Conservation (phyloP, 2,329 filamentous ascomycete genomes). For the Curvularia hawaiiensis region DNA sequence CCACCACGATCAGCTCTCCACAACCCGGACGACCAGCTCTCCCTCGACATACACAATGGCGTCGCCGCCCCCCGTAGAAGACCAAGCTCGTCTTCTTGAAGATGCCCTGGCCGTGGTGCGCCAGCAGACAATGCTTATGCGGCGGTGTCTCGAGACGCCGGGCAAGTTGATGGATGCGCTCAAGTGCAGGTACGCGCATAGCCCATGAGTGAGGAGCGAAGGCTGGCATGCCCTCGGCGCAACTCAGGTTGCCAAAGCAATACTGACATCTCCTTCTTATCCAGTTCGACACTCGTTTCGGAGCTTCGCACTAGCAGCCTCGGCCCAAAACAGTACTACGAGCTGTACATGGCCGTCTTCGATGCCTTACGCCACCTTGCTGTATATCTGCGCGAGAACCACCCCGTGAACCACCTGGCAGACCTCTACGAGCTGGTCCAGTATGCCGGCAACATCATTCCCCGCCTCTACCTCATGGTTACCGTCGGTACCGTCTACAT, state of each 20-base stretch:
- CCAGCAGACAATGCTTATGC: conserved; percentile 96
- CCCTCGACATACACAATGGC: conserved; percentile 45
- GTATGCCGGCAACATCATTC: conserved; percentile 97
- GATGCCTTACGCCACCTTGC: conserved; percentile 96
- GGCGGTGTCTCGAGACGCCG: conserved; percentile 94
- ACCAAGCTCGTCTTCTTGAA: conserved; percentile 86
- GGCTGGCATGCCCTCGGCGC: not conserved
- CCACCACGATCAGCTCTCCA: conserved; percentile 34
- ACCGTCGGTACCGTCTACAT: conserved; percentile 99
- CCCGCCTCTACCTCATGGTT: conserved; percentile 97
- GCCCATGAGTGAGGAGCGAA: not conserved
- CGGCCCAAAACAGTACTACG: conserved; percentile 99
- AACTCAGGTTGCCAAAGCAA: not conserved
- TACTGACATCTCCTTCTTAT: conserved; percentile 14
- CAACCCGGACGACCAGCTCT: conserved; percentile 33
- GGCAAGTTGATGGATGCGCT: conserved; percentile 99
- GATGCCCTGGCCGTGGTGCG: conserved; percentile 96
- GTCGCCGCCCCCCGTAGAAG: conserved; percentile 57
- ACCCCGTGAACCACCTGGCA: conserved; percentile 96
- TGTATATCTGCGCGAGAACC: conserved; percentile 94
- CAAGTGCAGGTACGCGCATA: conserved; percentile 83
- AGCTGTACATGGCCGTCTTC: conserved; percentile 99
- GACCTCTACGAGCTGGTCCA: conserved; percentile 98
- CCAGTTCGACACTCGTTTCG: conserved; percentile 95
- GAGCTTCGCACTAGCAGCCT: conserved; percentile 96